A percentile compares a stretch with the other conserved stretches of the same genome.
These are phyloP conservation scores for Rutidosis leptorrhynchoides DNA, from an alignment of 129 eudicot genomes.

Conservation along the genomic window DNA sequence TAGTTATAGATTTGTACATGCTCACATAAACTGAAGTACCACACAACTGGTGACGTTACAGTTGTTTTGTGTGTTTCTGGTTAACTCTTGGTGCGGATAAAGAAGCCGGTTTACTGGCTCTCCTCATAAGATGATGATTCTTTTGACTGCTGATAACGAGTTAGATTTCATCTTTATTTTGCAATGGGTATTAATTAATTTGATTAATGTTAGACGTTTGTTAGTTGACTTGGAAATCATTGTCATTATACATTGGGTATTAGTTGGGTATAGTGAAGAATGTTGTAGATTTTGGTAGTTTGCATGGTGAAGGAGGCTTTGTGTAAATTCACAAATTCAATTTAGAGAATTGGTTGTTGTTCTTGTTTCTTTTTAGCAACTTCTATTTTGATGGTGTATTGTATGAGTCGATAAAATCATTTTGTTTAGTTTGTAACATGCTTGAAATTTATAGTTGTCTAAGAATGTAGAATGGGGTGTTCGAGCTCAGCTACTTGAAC, in stretches of 20 bases:
- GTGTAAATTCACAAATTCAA: slow-evolving; percentile 7
- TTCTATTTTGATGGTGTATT: neutral
- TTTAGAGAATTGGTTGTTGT: neutral
- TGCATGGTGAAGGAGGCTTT: slow-evolving; percentile 9
- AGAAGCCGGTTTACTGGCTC: slow-evolving; percentile 6
- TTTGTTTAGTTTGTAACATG: neutral
- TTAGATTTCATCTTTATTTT: neutral
- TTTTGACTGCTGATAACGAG: neutral
- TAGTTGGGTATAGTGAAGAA: slow-evolving; percentile 27
- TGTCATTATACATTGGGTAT: slow-evolving; percentile 4
- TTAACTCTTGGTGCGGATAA: neutral
- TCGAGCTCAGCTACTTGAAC: no score
- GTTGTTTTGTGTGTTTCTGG: slow-evolving; percentile 8
- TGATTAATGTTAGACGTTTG: neutral
- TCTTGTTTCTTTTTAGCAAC: neutral
- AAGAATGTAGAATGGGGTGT: no score
- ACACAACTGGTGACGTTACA: neutral
- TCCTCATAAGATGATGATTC: neutral
- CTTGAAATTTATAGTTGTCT: neutral
- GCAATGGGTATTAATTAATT: neutral
- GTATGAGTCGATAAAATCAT: neutral
- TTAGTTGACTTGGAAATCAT: slow-evolving; percentile 15
- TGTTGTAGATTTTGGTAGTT: slow-evolving; percentile 1
- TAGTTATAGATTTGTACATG: slow-evolving; percentile 20
- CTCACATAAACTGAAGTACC: neutral